Conservation (phyloP, 1,284 basidiomycete species). For the Rhizoctonia solani region DNA sequence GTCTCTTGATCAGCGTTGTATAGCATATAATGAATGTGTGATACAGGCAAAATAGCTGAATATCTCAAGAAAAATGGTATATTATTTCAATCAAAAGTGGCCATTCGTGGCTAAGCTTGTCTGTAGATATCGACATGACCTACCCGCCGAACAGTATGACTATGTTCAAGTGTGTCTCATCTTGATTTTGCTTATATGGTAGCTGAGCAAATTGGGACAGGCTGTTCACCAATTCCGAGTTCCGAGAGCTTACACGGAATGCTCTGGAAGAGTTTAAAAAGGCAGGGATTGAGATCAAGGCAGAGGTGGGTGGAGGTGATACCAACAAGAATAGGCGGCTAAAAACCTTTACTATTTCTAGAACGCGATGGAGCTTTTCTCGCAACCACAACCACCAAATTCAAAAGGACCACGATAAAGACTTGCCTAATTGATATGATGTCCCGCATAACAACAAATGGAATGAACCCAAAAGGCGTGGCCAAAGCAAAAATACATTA, state of each 20-base stretch:
- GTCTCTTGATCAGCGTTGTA: background rate
- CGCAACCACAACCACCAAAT: background rate
- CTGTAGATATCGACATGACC: slow-evolving; percentile 55
- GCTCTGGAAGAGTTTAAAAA: slow-evolving; percentile 59
- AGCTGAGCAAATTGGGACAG: slow-evolving; percentile 40
- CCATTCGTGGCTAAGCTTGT: background rate
- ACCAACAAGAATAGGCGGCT: background rate
- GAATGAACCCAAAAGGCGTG: background rate
- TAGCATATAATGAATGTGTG: slow-evolving; percentile 39
- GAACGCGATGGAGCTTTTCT: slow-evolving; percentile 37
- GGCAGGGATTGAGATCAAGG: slow-evolving; percentile 59
- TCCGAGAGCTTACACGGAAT: slow-evolving; percentile 54
- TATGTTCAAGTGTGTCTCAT: slow-evolving; percentile 10
- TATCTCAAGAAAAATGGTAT: slow-evolving; percentile 59
- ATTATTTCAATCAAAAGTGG: slow-evolving; percentile 34
- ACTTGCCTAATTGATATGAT: too few relatives aligned
- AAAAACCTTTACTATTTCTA: background rate
- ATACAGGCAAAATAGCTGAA: slow-evolving; percentile 53
- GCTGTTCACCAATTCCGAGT: slow-evolving; percentile 57
- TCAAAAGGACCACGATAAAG: slow-evolving; percentile 2
- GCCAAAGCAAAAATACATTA: slow-evolving; percentile 17
- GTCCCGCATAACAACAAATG: too few relatives aligned
- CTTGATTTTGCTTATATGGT: slow-evolving; percentile 51
- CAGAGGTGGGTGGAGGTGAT: slow-evolving; percentile 47
- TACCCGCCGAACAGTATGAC: slow-evolving; percentile 34